A percentile compares a stretch with the other conserved stretches of the same genome.
Evolutionary conservation across 116 monocot genomes (phyloP).

Genomic region (Posidonia oceanica): DNA sequence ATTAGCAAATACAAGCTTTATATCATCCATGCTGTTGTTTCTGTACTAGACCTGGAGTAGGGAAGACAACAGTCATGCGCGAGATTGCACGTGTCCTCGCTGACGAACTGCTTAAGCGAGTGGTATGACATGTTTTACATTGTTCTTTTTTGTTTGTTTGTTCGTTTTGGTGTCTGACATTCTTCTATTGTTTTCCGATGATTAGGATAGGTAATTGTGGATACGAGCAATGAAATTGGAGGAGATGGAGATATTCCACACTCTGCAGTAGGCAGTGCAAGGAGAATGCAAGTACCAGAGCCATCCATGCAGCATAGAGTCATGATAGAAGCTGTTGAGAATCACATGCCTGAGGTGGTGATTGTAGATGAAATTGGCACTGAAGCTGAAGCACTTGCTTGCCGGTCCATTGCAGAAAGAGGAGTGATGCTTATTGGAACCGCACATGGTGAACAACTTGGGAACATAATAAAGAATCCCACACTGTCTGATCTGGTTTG

Average conservation of each 20-base stretch:
- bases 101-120: constrained; percentile 75
- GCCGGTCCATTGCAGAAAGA: constrained; percentile 90
- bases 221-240: constrained; percentile 94
- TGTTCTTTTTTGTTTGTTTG: constrained; percentile 3
- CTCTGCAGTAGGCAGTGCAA: constrained; percentile 75
- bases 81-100: constrained; percentile 89
- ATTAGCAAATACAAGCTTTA: too few species aligned
- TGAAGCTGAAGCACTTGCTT: constrained; percentile 70
- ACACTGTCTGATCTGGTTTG: constrained; percentile 83
- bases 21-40: neutral
- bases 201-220: constrained; percentile 93
- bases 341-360: constrained; percentile 97
- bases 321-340: constrained; percentile 97
- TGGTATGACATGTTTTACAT: constrained; percentile 36
- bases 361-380: constrained; percentile 99
- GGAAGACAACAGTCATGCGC: constrained; percentile 93
- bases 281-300: constrained; percentile 91
- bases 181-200: constrained; percentile 27
- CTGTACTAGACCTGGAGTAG: constrained; percentile 70
- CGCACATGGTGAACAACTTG: constrained; percentile 78
- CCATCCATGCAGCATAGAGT: constrained; percentile 80
- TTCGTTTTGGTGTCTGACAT: constrained; percentile 2
- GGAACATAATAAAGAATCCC: constrained; percentile 83
- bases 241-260: constrained; percentile 95
- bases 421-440: constrained; percentile 91